A percentile compares a stretch with the other conserved stretches of the same genome.
These are phyloP conservation scores for Neurospora terricola DNA, from an alignment of 495 filamentous ascomycete genomes.

Conservation along the genomic window DNA sequence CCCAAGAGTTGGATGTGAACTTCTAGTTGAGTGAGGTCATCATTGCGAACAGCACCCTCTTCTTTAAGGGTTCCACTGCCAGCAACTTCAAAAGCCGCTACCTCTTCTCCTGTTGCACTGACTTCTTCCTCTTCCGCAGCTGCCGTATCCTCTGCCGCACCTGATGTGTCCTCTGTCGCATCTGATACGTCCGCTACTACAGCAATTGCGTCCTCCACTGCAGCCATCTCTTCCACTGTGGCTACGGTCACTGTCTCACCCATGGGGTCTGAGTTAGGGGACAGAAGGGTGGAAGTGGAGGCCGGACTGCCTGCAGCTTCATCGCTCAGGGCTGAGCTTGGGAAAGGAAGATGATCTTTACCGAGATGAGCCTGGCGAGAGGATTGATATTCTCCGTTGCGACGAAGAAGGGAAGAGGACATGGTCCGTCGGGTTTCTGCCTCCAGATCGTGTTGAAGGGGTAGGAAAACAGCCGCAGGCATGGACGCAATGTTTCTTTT, in stretches of 20 bases:
- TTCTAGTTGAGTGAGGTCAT: background rate
- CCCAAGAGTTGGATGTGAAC: background rate
- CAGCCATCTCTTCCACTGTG: background rate
- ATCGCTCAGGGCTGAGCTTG: background rate
- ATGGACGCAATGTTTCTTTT: background rate
- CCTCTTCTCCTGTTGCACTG: background rate
- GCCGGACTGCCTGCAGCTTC: background rate
- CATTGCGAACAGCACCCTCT: background rate
- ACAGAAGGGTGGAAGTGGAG: background rate
- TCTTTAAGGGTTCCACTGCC: too few species aligned
- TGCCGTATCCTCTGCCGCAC: background rate
- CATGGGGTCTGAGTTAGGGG: background rate
- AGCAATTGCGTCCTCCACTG: background rate
- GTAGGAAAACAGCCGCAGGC: background rate
- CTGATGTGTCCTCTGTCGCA: background rate
- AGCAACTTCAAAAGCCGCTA: background rate
- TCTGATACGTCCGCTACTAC: background rate
- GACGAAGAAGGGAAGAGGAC: background rate
- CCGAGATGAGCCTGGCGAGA: background rate
- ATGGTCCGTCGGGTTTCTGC: background rate
- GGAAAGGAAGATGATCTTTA: background rate
- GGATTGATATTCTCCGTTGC: background rate
- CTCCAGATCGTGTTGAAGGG: background rate
- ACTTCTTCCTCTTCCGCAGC: background rate
- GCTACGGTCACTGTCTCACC: background rate